phyloP scores from a whole-genome alignment of 164 flowering plant species.

The Vitis cinerea region DNA sequence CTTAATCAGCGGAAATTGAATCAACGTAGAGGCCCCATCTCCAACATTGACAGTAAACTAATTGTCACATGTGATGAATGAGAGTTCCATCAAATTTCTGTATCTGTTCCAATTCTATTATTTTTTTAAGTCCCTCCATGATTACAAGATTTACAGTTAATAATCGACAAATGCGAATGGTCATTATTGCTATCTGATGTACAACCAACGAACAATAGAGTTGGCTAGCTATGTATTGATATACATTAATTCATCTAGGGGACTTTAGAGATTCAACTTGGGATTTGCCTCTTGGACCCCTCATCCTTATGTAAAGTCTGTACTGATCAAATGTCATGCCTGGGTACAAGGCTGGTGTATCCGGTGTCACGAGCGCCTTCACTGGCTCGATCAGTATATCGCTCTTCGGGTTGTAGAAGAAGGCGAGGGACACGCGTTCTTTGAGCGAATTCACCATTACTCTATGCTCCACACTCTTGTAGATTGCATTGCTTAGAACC shows the following conservation, averaged over 20 bases:
- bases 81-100: too few species aligned
- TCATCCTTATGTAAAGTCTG: slow-evolving; percentile 53
- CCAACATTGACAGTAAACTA: too few species aligned
- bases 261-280: slow-evolving; percentile 57
- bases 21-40: too few species aligned
- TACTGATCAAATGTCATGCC: slow-evolving; percentile 73
- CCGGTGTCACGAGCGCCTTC: slow-evolving; percentile 43
- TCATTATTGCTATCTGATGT: slow-evolving; percentile 5
- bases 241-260: slow-evolving; percentile 15
- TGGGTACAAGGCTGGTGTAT: slow-evolving; percentile 45
- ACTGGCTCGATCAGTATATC: slow-evolving; percentile 52
- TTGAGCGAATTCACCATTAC: slow-evolving; percentile 50
- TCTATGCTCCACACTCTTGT: slow-evolving; percentile 76
- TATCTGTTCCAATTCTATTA: neutral
- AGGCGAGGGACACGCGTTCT: slow-evolving; percentile 63
- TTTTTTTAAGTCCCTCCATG: neutral
- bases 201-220: neutral
- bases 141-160: neutral
- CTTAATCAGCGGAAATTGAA: too few species aligned
- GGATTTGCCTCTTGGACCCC: slow-evolving; percentile 63
- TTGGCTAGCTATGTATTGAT: too few species aligned
- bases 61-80: too few species aligned
- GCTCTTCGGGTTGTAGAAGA: slow-evolving; percentile 70
- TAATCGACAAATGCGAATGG: too few species aligned
- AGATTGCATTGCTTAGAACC: slow-evolving; percentile 66